Evolutionary conservation across 495 filamentous ascomycete genomes (phyloP), one percentile per base, ranked within the genome.

Genomic region (Penicillium pancosmium): DNA sequence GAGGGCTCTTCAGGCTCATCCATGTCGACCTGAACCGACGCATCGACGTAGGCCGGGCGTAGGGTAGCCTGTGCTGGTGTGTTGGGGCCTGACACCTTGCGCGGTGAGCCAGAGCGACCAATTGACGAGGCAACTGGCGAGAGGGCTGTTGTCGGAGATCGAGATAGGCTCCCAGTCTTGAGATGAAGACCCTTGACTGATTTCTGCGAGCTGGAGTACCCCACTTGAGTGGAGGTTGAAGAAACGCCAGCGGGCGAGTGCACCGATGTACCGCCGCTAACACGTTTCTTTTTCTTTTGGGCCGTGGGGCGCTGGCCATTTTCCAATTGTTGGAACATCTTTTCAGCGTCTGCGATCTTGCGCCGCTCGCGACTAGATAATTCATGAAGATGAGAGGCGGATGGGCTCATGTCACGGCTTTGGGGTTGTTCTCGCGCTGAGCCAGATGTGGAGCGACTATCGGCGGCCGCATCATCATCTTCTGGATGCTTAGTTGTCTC

Each of bases 341-440:
- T 89, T 68, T 97, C 92, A 15, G 91, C 81, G 70, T 89, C 88
- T 18, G 89, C 87, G 25, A 96, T 84, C 68, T 97, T 97, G 41
- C 91, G 84, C 71, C 90, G 90, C 63, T 97, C 93, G 15, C 93
- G 85, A 57, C 89, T 91, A 5, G 92, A 94, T 5, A 91, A 80
- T 66, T 91, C 91, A 2, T 75, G 75, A 16, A 21, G 35, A 27
- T 50, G 52, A 5, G 54, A 35, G 11, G 9, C 34, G 25, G 73
- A 79, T 1, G 91, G 92, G 7, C 91, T 95, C 68, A 91, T 77
- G 63, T 96, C 92, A 43, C 92, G 90, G 69, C 92, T 96, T 4
- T 78, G 83, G 21, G 89, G 84, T 58, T 91, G 92, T 60, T 86
- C 90, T 35, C 82, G 87, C 3, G 81, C 79, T 31, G 91, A 94